Evolutionary conservation across 2,329 filamentous ascomycete genomes (phyloP), one percentile per base, ranked within the genome.

Genomic region (Myriosclerotinia duriaeana): DNA sequence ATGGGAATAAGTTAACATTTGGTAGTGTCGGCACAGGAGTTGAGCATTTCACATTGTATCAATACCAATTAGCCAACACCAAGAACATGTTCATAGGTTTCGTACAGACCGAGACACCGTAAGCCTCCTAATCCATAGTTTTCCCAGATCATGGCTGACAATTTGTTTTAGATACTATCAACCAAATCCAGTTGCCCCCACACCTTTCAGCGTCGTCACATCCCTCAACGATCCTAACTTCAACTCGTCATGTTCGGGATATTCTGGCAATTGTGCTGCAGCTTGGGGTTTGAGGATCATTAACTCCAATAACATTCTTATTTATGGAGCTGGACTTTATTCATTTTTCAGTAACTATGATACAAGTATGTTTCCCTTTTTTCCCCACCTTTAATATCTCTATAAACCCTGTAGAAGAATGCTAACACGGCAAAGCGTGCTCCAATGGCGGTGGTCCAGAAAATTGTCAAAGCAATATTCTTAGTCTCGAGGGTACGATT

Each of bases 211-310:
- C 0, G 77, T 67, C 5, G 66, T 67, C n/a, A 4, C 68, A 30
- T 74, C 79, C 0, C 72, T 78, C 0, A 78, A 80, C 26, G 84
- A 87, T 69, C 84, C 84, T 0, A 78, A 79, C 76, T 90, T 82
- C 12, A 54, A 72, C 0, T 74, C 78, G 60, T 72, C 65, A 34
- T 84, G 83, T 68, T 70, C 74, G n/a, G 80, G 67, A 5, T 30
- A 40, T 48, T 9, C 78, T 2, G 78, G 79, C 3, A 69, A 69
- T 0, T 86, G 85, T 69, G 81, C 80, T 7, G 82, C 86, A 75
- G 86, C 87, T 0, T 91, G 88, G 87, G 89, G 85, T 0, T 78
- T 91, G 40, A 82, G 88, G 9, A 80, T 91, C 48, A 72, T 88
- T 53, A 78, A 83, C 67, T 82, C 80, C 3, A 73, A 74, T 6